Conservation (phyloP, 345 rosid genomes). For the Balakata baccata region DNA sequence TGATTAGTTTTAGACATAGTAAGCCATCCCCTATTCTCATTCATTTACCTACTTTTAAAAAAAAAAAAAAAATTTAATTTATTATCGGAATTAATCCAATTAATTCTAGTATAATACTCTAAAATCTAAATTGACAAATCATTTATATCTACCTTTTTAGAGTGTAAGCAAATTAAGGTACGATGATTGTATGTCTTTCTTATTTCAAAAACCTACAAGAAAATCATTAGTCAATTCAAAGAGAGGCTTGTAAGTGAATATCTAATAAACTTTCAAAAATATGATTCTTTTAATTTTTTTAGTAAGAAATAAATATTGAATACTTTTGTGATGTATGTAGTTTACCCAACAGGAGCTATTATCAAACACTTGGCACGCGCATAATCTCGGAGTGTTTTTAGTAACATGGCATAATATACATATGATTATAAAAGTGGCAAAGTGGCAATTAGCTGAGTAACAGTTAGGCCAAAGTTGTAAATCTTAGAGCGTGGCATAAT, state of each 20-base stretch:
- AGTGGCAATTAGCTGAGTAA: neutral
- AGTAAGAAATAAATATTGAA: too few species aligned
- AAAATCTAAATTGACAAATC: too few species aligned
- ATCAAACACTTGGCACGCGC: neutral
- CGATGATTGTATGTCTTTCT: too few species aligned
- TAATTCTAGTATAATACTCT: too few species aligned
- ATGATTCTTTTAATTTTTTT: too few species aligned
- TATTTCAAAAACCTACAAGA: neutral
- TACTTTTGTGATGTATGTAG: neutral
- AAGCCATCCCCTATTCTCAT: neutral
- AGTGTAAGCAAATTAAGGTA: neutral
- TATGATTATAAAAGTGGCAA: slow-evolving; percentile 11
- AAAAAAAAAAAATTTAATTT: too few species aligned
- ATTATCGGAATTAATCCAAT: too few species aligned
- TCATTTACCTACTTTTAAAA: neutral
- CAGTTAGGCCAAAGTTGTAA: neutral
- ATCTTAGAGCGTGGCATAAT: neutral
- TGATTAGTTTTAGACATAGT: too few species aligned
- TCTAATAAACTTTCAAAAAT: neutral
- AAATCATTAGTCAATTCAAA: neutral
- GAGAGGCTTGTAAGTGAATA: neutral
- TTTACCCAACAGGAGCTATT: neutral
- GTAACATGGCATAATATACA: too few species aligned
- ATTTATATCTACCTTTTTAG: too few species aligned
- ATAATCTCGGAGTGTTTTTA: neutral